A percentile compares a stretch with the other conserved stretches of the same genome.
Conservation (phyloP, 441 rosid species). For the Raphanus hybrid region DNA sequence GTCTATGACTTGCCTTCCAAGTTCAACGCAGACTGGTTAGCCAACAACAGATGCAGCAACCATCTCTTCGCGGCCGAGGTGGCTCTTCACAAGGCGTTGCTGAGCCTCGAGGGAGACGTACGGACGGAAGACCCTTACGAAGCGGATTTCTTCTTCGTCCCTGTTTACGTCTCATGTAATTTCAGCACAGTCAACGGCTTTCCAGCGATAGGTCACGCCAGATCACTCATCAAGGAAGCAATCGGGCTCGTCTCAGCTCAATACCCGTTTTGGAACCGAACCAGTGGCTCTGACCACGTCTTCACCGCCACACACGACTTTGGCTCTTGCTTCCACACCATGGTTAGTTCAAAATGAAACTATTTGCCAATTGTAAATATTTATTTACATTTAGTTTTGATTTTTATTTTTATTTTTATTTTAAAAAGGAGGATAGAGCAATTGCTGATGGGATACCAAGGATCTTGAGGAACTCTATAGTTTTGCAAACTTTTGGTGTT, state of each 20-base stretch:
- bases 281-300: conserved; percentile 78
- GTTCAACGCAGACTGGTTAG: conserved; percentile 80
- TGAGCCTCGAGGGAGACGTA: conserved; percentile 48
- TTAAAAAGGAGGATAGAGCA: conserved; percentile 75
- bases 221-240: conserved; percentile 71
- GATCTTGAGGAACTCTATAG: conserved; percentile 68
- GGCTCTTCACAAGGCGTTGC: conserved; percentile 75
- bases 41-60: conserved; percentile 74
- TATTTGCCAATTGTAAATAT: neutral
- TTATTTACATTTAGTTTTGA: neutral
- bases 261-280: conserved; percentile 85
- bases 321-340: conserved; percentile 56
- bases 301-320: conserved; percentile 86
- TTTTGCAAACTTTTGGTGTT: conserved; percentile 93
- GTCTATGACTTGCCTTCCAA: conserved; percentile 80
- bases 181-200: conserved; percentile 91
- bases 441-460: conserved; percentile 76
- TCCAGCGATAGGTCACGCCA: conserved; percentile 93
- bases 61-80: conserved; percentile 95
- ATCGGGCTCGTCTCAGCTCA: conserved; percentile 57
- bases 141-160: conserved; percentile 93
- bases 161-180: conserved; percentile 92
- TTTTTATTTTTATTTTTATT: too few species aligned
- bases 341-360: conserved; percentile 30
- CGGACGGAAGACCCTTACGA: conserved; percentile 80